A percentile compares a stretch with the other conserved stretches of the same genome.
Evolutionary conservation across 805 yeast species (phyloP).

Genomic region (Lipomyces mesembrius): DNA sequence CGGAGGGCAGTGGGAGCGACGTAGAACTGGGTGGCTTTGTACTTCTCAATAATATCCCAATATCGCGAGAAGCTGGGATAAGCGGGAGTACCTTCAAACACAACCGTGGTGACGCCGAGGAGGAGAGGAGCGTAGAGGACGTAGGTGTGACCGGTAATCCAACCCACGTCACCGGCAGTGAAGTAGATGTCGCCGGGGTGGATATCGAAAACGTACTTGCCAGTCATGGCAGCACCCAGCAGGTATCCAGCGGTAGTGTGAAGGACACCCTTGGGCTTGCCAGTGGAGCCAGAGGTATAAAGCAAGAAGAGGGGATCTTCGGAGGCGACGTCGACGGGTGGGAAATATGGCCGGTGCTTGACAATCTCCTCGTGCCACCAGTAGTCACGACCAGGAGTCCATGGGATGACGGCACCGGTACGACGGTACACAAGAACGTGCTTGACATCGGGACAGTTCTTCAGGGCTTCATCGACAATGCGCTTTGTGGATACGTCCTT

Average conservation of each 20-base stretch:
- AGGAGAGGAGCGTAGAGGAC: slow-evolving; percentile 92
- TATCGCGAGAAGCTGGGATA: slow-evolving; percentile 93
- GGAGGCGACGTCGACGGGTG: slow-evolving; percentile 83
- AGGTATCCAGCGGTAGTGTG: slow-evolving; percentile 95
- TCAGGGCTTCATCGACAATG: slow-evolving; percentile 92
- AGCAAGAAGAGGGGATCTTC: slow-evolving; percentile 96
- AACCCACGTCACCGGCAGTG: slow-evolving; percentile 98
- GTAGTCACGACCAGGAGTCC: slow-evolving; percentile 79
- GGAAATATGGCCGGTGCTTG: slow-evolving; percentile 81
- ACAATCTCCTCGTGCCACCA: slow-evolving; percentile 94
- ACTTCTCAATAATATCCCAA: slow-evolving; percentile 93
- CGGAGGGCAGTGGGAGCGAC: slow-evolving; percentile 98
- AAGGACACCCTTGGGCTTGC: slow-evolving; percentile 97
- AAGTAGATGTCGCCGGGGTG: slow-evolving; percentile 85
- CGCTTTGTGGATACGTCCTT: slow-evolving; percentile 89
- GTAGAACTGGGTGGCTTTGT: slow-evolving; percentile 92
- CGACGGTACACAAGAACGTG: slow-evolving; percentile 87
- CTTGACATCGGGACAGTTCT: slow-evolving; percentile 68
- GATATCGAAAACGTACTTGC: slow-evolving; percentile 91
- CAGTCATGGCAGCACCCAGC: slow-evolving; percentile 87
- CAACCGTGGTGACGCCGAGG: slow-evolving; percentile 86
- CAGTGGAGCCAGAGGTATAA: slow-evolving; percentile 98
- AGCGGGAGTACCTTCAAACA: slow-evolving; percentile 97
- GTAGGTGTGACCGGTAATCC: slow-evolving; percentile 99
- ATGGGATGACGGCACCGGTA: slow-evolving; percentile 77